A percentile compares a stretch with the other conserved stretches of the same genome.
phyloP scores from a whole-genome alignment of 2,329 filamentous ascomycete genomes.

The Fusarium subglutinans region DNA sequence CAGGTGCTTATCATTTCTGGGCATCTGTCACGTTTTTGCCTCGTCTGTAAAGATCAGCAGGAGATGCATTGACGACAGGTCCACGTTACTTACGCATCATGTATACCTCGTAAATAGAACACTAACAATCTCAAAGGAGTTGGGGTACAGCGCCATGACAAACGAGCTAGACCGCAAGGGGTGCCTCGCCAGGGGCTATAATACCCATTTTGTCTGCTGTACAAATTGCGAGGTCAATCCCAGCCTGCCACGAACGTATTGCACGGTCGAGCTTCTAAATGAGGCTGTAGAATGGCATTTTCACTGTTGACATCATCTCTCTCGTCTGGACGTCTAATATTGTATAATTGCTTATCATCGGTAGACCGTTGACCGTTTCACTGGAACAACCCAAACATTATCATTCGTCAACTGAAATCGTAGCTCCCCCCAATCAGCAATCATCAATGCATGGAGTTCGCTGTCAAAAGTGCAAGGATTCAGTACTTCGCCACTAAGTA shows the following conservation, averaged over 20 bases:
- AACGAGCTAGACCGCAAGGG: slow-evolving; percentile 8
- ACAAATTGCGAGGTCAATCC: not conserved
- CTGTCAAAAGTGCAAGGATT: slow-evolving; percentile 3
- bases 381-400: not conserved
- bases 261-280: not conserved
- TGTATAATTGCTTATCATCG: not conserved
- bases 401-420: not conserved
- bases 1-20: slow-evolving; percentile 16
- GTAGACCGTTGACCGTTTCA: not conserved
- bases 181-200: not conserved
- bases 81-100: not conserved
- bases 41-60: slow-evolving; percentile 20
- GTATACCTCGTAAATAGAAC: slow-evolving; percentile 29
- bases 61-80: slow-evolving; percentile 10
- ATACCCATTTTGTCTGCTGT: not conserved
- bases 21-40: slow-evolving; percentile 25
- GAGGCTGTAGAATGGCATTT: not conserved
- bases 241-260: not conserved
- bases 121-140: slow-evolving; percentile 21
- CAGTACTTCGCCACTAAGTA: slow-evolving; percentile 26
- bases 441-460: not conserved
- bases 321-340: not conserved
- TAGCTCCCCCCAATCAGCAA: slow-evolving; percentile 3
- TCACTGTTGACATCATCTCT: not conserved
- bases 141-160: slow-evolving; percentile 14